Evolutionary conservation across 2,329 filamentous ascomycete species (phyloP), one percentile per base, ranked within the genome.

Genomic region (Xylariaceae sp.): DNA sequence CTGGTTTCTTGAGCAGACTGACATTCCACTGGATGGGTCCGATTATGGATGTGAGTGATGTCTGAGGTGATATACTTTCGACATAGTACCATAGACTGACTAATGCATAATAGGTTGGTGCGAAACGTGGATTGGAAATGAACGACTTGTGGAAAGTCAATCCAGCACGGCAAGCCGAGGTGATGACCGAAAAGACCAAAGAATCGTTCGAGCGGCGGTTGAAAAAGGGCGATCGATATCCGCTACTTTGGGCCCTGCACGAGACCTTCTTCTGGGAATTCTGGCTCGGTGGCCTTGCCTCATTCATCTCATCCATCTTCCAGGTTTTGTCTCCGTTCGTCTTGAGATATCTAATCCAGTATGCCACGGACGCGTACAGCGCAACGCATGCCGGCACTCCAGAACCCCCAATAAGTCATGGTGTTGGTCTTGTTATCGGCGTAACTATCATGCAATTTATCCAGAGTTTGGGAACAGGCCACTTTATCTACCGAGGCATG

Each of bases 401-500:
- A 0, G 74, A 78, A 1, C 93, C 94, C 0, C 67, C 81, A 47
- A 84, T 97, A 45, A 86, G 86, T 3, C 76, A 78, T 42, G 94
- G 93, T 18, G 75, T 97, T 50, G 93, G 92, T 0, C 75, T 96
- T 31, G 91, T 91, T 1, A 69, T 97, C 50, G 93, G 89, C 9
- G 87, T 97, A 51, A 91, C 89, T 1, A 69, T 79, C 40, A 94
- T 97, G 90, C 92, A 97, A 69, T 78, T 92, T 17, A 66, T 87
- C 11, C 90, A 96, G 70, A 93, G 88, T 67, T 65, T 96, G 58
- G 83, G 84, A 22, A 90, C 86, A 2, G 95, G 92, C 64, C 93
- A 97, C 65, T 97, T 96, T 72, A 87, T 97, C 65, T 97, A 93
- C 65, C 84, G 86, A 18, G 91, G 93, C 18, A 95, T 96, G 88